These are phyloP conservation scores for Falciphora oryzae DNA, from an alignment of 2,329 filamentous ascomycete species.

Conservation along the genomic window DNA sequence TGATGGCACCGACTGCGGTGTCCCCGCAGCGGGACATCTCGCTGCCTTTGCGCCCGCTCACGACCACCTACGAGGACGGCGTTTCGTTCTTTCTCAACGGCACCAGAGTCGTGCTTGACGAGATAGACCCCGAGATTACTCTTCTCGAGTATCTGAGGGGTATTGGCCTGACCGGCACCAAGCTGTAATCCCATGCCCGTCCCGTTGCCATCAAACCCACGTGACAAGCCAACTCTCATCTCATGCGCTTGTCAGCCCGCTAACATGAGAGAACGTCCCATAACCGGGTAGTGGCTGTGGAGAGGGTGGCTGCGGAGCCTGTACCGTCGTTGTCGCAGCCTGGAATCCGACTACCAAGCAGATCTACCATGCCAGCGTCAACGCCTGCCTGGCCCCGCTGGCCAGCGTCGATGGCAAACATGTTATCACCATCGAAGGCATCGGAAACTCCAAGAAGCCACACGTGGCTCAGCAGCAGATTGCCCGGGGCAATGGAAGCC, in stretches of 20 bases:
- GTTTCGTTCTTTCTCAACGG: constrained; percentile 93
- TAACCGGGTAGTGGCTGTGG: constrained; percentile 64
- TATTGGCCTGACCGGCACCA: constrained; percentile 90
- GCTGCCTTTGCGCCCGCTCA: constrained; percentile 47
- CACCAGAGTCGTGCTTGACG: constrained; percentile 78
- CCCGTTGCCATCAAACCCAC: not conserved
- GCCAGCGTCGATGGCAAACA: constrained; percentile 95
- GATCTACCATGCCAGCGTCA: constrained; percentile 95
- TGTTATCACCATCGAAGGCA: constrained; percentile 95
- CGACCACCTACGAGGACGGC: constrained; percentile 76
- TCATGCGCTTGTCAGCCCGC: not conserved
- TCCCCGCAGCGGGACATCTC: constrained; percentile 38
- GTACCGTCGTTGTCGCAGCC: constrained; percentile 91
- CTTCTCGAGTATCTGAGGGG: constrained; percentile 89
- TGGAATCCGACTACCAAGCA: constrained; percentile 86
- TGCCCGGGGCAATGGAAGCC: constrained; percentile 80
- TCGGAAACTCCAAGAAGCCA: constrained; percentile 79
- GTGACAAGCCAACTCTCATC: not conserved
- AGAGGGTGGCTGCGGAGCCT: constrained; percentile 94
- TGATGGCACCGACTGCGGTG: constrained; percentile 52
- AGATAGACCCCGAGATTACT: constrained; percentile 85
- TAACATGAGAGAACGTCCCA: constrained; percentile 5
- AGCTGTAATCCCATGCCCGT: constrained; percentile 52
- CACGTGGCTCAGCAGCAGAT: constrained; percentile 90
- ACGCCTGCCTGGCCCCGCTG: constrained; percentile 89